Evolutionary conservation across 306 rosid genomes (phyloP).

Genomic region (Coriaria nepalensis): DNA sequence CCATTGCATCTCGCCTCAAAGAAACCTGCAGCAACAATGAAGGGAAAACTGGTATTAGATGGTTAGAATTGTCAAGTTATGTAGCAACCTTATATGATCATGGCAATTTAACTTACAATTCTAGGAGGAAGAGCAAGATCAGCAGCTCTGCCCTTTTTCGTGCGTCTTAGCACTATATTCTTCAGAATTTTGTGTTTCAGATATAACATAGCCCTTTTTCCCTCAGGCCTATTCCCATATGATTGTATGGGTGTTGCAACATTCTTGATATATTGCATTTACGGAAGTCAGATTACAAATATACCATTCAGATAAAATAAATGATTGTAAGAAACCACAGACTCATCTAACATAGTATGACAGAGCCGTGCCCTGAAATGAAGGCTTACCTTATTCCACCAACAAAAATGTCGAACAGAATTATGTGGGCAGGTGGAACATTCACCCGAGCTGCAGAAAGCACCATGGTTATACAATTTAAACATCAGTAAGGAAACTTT

Average conservation of each 20-base stretch:
- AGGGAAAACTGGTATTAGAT: slow-evolving; percentile 5
- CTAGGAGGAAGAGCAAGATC: slow-evolving; percentile 96
- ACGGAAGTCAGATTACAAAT: slow-evolving; percentile 10
- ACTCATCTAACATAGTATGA: slow-evolving; percentile 4
- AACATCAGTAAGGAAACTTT: slow-evolving; percentile 5
- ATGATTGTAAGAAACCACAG: too few species aligned
- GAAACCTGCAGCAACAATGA: slow-evolving; percentile 41
- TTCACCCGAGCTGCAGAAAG: slow-evolving; percentile 35
- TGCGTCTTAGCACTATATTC: slow-evolving; percentile 63
- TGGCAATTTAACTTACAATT: slow-evolving; percentile 44
- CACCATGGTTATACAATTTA: slow-evolving; percentile 10
- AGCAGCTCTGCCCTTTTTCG: slow-evolving; percentile 85
- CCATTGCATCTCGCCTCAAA: slow-evolving; percentile 63
- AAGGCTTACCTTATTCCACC: slow-evolving; percentile 91
- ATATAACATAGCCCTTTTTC: slow-evolving; percentile 68
- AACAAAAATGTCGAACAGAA: slow-evolving; percentile 78
- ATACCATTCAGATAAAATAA: slow-evolving; percentile 1
- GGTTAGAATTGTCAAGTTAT: neutral
- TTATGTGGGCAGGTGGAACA: slow-evolving; percentile 63
- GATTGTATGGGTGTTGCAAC: slow-evolving; percentile 55
- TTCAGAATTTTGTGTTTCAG: slow-evolving; percentile 62
- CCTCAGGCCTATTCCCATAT: slow-evolving; percentile 12
- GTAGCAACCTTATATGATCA: neutral
- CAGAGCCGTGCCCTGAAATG: slow-evolving; percentile 4
- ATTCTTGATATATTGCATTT: slow-evolving; percentile 43